Percentiles rank a stretch among this genome's conserved stretches.
phyloP scores from a whole-genome alignment of 768 basidiomycete species.

The Dacryopinax primogenitus region DNA sequence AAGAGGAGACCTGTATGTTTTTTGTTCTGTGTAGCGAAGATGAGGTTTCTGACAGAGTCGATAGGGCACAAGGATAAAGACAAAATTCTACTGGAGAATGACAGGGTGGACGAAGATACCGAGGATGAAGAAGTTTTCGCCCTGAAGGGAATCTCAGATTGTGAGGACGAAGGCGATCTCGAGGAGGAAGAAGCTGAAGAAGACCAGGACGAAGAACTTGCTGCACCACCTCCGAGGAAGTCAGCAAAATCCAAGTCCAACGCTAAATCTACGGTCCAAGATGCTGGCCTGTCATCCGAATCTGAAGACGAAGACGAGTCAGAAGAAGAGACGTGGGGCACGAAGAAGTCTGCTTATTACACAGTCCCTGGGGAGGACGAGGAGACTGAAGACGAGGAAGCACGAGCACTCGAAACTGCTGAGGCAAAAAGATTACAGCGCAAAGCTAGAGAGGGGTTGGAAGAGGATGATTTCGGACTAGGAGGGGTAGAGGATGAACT shows the following conservation, averaged over 20 bases:
- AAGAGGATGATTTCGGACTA: slow-evolving; percentile 74
- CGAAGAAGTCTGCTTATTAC: slow-evolving; percentile 68
- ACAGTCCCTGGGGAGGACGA: slow-evolving; percentile 55
- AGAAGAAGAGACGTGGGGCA: slow-evolving; percentile 61
- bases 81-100: slow-evolving; percentile 62
- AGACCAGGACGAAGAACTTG: slow-evolving; percentile 28
- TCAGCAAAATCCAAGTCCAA: slow-evolving; percentile 25
- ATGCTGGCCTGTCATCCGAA: slow-evolving; percentile 14
- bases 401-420: slow-evolving; percentile 73
- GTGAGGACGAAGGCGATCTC: slow-evolving; percentile 19
- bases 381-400: slow-evolving; percentile 81
- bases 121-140: slow-evolving; percentile 73
- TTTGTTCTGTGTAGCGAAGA: neutral
- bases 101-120: slow-evolving; percentile 28
- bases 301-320: slow-evolving; percentile 24
- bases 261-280: slow-evolving; percentile 19
- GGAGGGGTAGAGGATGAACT: slow-evolving; percentile 33
- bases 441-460: slow-evolving; percentile 57
- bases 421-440: slow-evolving; percentile 70
- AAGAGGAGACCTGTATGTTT: slow-evolving; percentile 63
- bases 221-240: slow-evolving; percentile 18
- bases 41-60: neutral
- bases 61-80: slow-evolving; percentile 65
- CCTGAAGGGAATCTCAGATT: slow-evolving; percentile 39
- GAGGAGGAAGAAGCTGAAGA: slow-evolving; percentile 35